Evolutionary conservation across 1,284 basidiomycete genomes (phyloP).

Genomic region (Sporisorium iseilematis-ciliati): DNA sequence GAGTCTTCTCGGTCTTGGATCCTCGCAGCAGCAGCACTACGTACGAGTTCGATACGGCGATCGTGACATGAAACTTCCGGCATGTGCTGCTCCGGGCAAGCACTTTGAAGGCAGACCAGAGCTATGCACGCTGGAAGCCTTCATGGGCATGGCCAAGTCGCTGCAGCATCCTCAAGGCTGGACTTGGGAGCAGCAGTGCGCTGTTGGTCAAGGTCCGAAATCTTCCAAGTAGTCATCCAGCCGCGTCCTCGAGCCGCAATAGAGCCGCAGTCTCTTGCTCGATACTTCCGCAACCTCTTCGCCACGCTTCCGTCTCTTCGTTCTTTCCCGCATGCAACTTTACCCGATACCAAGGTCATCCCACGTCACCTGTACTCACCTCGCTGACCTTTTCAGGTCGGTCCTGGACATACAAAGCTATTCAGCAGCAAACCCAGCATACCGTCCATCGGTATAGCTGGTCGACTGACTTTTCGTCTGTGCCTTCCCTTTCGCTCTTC

Average conservation of each 20-base stretch:
- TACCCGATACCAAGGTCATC: slow-evolving; percentile 12
- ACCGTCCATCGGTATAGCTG: neutral
- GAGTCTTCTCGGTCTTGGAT: slow-evolving; percentile 15
- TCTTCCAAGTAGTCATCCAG: slow-evolving; percentile 46
- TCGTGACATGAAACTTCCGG: slow-evolving; percentile 76
- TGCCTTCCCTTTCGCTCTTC: neutral
- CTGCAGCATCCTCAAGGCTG: slow-evolving; percentile 58
- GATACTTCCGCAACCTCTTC: neutral
- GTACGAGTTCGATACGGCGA: slow-evolving; percentile 84
- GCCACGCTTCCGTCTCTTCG: neutral
- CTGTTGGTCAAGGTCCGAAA: slow-evolving; percentile 41
- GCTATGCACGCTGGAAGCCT: slow-evolving; percentile 80
- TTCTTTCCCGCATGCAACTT: slow-evolving; percentile 11
- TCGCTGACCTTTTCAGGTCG: neutral
- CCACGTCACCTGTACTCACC: slow-evolving; percentile 8
- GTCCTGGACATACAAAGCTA: neutral
- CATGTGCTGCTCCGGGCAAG: slow-evolving; percentile 78
- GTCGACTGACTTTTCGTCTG: neutral
- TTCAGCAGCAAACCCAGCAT: neutral
- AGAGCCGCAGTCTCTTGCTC: slow-evolving; percentile 1
- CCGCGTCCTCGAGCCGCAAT: slow-evolving; percentile 5
- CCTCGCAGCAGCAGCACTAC: slow-evolving; percentile 61
- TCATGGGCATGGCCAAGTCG: slow-evolving; percentile 71
- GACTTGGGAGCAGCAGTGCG: slow-evolving; percentile 62
- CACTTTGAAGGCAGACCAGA: slow-evolving; percentile 81